Evolutionary conservation across 2,329 filamentous ascomycete species (phyloP).

Genomic region (Verticillium isaacii): DNA sequence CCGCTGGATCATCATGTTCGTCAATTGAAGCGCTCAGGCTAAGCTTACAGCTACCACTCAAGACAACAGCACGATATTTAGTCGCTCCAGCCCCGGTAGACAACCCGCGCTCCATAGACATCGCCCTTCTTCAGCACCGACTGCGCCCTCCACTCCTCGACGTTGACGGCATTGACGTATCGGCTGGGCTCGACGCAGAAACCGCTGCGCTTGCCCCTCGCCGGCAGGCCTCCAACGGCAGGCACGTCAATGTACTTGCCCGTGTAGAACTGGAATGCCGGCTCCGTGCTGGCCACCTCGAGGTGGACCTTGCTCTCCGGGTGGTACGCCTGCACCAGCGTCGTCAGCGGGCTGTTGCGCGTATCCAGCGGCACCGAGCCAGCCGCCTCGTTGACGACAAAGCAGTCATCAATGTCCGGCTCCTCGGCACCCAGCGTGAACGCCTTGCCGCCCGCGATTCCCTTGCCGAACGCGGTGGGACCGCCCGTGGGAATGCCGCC

Average conservation of each 20-base stretch:
- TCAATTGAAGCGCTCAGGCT: not conserved
- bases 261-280: slow-evolving; percentile 95
- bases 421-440: slow-evolving; percentile 69
- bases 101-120: slow-evolving; percentile 73
- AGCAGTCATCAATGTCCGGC: slow-evolving; percentile 86
- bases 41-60: not conserved
- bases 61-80: slow-evolving; percentile 21
- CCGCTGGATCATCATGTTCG: not conserved
- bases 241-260: slow-evolving; percentile 80
- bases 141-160: slow-evolving; percentile 73
- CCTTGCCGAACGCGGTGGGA: slow-evolving; percentile 56
- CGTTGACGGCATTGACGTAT: slow-evolving; percentile 84
- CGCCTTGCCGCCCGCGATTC: slow-evolving; percentile 57
- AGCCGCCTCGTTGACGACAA: slow-evolving; percentile 67
- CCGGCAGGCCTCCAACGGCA: slow-evolving; percentile 55
- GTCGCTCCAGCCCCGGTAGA: slow-evolving; percentile 82
- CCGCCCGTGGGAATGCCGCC: slow-evolving; percentile 69
- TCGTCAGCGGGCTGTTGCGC: slow-evolving; percentile 55
- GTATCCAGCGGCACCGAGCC: slow-evolving; percentile 61
- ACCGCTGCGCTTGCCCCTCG: slow-evolving; percentile 63
- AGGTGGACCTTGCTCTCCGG: slow-evolving; percentile 72
- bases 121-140: slow-evolving; percentile 79
- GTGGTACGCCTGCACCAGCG: slow-evolving; percentile 69
- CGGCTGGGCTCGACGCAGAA: slow-evolving; percentile 92
- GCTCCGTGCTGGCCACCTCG: slow-evolving; percentile 86